phyloP scores from a whole-genome alignment of 2,329 filamentous ascomycete species.

The Anthostomella pinea region DNA sequence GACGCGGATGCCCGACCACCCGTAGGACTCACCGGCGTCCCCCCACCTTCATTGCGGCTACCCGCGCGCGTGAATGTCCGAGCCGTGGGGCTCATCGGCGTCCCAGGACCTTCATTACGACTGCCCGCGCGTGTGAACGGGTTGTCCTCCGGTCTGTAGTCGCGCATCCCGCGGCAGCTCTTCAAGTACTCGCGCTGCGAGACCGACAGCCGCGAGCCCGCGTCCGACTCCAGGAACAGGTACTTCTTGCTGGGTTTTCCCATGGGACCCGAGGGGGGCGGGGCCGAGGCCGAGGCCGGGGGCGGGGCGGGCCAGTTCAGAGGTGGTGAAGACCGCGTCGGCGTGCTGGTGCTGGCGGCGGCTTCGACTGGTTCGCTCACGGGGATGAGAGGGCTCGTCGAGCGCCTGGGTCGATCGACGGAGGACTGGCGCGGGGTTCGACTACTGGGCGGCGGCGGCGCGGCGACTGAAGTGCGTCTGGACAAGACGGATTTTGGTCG shows the following conservation, averaged over 20 bases:
- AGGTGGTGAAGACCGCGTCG: no score
- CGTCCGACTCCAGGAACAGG: conserved; percentile 17
- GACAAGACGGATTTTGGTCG: no score
- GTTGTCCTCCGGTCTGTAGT: conserved; percentile 10
- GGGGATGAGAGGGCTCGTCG: no score
- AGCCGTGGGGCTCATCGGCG: neutral
- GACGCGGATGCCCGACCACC: neutral
- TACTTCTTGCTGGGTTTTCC: conserved; percentile 9
- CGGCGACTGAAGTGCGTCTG: no score
- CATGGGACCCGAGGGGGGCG: neutral
- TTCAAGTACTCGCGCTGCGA: conserved; percentile 15
- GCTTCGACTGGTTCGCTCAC: no score
- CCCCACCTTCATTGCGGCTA: no score
- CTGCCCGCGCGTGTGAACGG: conserved; percentile 6
- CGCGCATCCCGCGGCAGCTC: conserved; percentile 9
- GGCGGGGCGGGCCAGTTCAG: conserved; percentile 18
- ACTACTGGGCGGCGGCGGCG: conserved; percentile 35
- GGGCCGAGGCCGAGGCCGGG: conserved; percentile 12
- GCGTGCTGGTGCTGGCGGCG: no score
- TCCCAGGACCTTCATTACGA: no score
- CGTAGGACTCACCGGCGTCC: neutral
- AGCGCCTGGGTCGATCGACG: no score
- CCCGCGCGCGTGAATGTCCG: conserved; percentile 3
- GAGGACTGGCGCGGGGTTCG: no score
- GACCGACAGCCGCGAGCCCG: conserved; percentile 7